phyloP scores from a whole-genome alignment of 1,139 yeast species.

The Debaryomyces fabryi region DNA sequence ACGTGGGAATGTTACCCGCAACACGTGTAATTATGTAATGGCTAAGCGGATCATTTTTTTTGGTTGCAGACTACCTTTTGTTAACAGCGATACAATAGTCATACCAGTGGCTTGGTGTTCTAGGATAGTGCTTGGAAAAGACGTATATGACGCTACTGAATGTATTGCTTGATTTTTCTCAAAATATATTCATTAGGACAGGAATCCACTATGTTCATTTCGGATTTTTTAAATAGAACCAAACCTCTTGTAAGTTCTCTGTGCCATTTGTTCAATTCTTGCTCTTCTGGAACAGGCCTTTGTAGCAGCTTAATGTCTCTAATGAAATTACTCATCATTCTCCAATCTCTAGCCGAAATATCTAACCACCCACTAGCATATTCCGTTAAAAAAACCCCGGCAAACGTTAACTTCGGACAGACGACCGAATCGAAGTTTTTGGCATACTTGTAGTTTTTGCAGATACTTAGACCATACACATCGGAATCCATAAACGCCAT shows the following conservation, averaged over 20 bases:
- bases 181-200: conserved; percentile 16
- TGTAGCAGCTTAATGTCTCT: conserved; percentile 7
- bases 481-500: conserved; percentile 56
- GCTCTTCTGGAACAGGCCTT: background rate
- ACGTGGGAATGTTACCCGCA: conserved; percentile 9
- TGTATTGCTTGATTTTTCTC: conserved; percentile 11
- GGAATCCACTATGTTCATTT: conserved; percentile 47
- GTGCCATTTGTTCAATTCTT: conserved; percentile 24
- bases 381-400: conserved; percentile 43
- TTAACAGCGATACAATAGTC: background rate
- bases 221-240: conserved; percentile 57
- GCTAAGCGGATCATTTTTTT: background rate
- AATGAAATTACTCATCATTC: conserved; percentile 32
- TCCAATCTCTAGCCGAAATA: conserved; percentile 37
- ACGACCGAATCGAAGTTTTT: conserved; percentile 1
- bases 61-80: background rate
- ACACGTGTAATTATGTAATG: conserved; percentile 10
- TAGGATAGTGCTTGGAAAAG: background rate
- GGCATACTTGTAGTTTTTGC: conserved; percentile 36
- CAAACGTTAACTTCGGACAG: conserved; percentile 15
- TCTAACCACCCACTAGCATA: conserved; percentile 37
- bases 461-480: conserved; percentile 69
- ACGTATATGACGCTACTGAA: background rate
- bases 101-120: background rate
- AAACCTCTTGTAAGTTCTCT: conserved; percentile 58